phyloP scores from a whole-genome alignment of 2,329 filamentous ascomycete genomes.

The Botrytis galanthina region DNA sequence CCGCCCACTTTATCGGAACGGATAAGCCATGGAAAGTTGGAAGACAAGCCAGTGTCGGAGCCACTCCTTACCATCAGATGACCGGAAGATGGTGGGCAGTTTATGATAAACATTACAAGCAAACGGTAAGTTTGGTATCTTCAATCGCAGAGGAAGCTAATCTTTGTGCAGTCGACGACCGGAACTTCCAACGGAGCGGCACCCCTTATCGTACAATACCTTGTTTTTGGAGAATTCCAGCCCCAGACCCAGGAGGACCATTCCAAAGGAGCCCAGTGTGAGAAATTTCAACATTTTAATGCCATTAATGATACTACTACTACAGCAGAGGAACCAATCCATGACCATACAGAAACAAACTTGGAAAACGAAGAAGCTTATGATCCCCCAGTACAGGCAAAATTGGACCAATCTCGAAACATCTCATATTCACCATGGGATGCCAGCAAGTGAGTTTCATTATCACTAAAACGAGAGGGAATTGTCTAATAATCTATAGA shows the following conservation, averaged over 20 bases:
- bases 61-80: conserved; percentile 76
- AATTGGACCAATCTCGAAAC: conserved; percentile 23
- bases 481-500: conserved; percentile 32
- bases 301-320: conserved; percentile 2
- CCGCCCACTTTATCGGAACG: conserved; percentile 91
- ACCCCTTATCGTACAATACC: conserved; percentile 36
- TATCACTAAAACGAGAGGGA: conserved; percentile 36
- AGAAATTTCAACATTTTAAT: conserved; percentile 29
- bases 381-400: conserved; percentile 33
- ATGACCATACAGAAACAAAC: conserved; percentile 22
- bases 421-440: conserved; percentile 41
- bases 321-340: conserved; percentile 27
- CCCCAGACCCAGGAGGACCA: conserved; percentile 26
- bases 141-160: conserved; percentile 18
- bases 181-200: conserved; percentile 24
- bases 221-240: conserved; percentile 39
- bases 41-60: conserved; percentile 52
- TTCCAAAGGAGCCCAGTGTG: conserved; percentile 30
- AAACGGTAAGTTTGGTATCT: conserved; percentile 43
- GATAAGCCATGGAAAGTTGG: conserved; percentile 84
- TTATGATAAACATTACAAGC: conserved; percentile 80
- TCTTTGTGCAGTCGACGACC: conserved; percentile 30
- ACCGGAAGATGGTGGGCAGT: conserved; percentile 89
- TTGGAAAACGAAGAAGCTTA: conserved; percentile 36
- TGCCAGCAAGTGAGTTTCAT: conserved; percentile 48